Evolutionary conservation across 441 rosid genomes (phyloP), one percentile per base, ranked within the genome.

Genomic region (Eutrema salsugineum): DNA sequence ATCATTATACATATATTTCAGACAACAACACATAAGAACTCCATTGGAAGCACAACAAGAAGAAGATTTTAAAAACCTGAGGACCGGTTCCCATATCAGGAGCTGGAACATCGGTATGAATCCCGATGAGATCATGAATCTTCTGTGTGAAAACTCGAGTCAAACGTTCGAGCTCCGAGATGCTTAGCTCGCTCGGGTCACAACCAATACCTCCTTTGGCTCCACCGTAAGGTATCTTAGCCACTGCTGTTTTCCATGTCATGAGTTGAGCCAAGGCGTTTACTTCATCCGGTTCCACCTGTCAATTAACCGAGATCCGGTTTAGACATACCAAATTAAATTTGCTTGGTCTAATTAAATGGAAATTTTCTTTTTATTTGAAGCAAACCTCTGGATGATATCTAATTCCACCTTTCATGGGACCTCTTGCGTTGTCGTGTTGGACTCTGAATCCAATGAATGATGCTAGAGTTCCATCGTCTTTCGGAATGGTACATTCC

Each of bases 161-260:
- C 20, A 87, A 82, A 33, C 92, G 73, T 76, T 87, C 92, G 0
- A 83, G 83, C 75, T 87, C 90, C 0, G 90, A 83, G 39, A 73
- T 60, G 73, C 86, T 85, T 48, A 87, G 66, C 20, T 79, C 75
- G 7, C 84, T 79, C 0, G 92, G 92, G 33, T 71, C 65, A 64
- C 92, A 87, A 42, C 92, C 92, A 43, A 87, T 87, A 2, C 92
- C 92, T 17, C 92, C 92, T 77, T 87, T 87, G 48, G 92, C 92
- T 35, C 90, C 92, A 4, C 92, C 92, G 3, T 85, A 87, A 8
- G 92, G 92, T 63, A 85, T 79, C 53, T 87, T 85, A 22, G 92
- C 90, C 36, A 87, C 90, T 4, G 92, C 90, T 17, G 90, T 87
- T 82, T 87, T 87, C 92, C 92, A 87, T 42, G 92, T 87, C 92